Conservation (phyloP, 768 basidiomycete species). For the Chalciporus pseudorubinellus region DNA sequence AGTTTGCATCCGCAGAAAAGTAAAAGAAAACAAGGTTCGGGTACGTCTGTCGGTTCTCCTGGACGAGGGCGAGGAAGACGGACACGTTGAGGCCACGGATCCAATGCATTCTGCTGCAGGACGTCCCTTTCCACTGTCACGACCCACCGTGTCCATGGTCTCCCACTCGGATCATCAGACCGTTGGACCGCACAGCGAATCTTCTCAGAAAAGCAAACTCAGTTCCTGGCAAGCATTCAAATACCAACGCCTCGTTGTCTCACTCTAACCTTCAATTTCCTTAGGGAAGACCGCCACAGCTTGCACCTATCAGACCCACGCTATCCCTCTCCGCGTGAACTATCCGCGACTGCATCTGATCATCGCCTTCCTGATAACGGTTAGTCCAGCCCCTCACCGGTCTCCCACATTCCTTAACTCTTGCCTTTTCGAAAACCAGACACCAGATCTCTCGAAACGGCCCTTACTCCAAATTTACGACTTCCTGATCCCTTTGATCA, state of each 20-base stretch:
- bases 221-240: conserved; percentile 29
- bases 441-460: conserved; percentile 34
- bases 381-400: conserved; percentile 21
- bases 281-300: conserved; percentile 29
- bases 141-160: conserved; percentile 19
- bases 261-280: conserved; percentile 17
- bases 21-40: background rate
- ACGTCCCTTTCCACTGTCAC: too few species aligned
- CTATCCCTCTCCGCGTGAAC: conserved; percentile 23
- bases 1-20: conserved; percentile 3
- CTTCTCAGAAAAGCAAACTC: conserved; percentile 22
- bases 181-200: conserved; percentile 25
- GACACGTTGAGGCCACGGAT: conserved; percentile 14
- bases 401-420: conserved; percentile 27
- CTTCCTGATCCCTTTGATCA: conserved; percentile 35
- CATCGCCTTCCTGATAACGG: conserved; percentile 34
- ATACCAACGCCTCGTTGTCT: conserved; percentile 19
- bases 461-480: conserved; percentile 32
- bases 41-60: background rate
- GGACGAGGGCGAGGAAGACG: conserved; percentile 1
- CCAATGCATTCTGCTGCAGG: background rate
- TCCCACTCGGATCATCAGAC: conserved; percentile 33
- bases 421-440: conserved; percentile 30
- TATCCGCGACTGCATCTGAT: conserved; percentile 27
- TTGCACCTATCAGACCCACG: conserved; percentile 20